Percentiles rank a stretch among this genome's conserved stretches.
These are phyloP conservation scores for Globisporangium paroecandrum DNA, from an alignment of 352 stramenopile species.

Conservation along the genomic window DNA sequence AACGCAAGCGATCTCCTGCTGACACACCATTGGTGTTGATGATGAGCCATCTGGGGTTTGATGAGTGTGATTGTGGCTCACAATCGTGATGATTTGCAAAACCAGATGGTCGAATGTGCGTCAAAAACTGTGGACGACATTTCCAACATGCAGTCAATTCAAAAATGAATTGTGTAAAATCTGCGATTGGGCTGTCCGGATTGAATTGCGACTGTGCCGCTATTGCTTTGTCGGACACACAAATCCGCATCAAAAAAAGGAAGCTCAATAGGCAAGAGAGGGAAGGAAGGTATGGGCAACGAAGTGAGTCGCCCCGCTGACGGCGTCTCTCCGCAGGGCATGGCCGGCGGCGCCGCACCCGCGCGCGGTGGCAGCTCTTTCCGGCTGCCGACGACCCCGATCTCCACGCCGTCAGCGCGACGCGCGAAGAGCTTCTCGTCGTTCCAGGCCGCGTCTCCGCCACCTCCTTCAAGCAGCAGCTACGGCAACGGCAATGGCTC, in stretches of 20 bases:
- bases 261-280: background rate
- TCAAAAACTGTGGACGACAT: too few species aligned
- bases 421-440: slow-evolving; percentile 47
- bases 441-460: slow-evolving; percentile 22
- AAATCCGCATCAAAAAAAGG: background rate
- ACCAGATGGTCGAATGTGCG: background rate
- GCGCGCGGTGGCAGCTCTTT: slow-evolving; percentile 3
- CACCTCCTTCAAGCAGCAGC: background rate
- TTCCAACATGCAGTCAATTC: too few species aligned
- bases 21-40: background rate
- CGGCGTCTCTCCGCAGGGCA: slow-evolving; percentile 22
- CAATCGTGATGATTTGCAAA: background rate
- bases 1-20: background rate
- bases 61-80: slow-evolving; percentile 1
- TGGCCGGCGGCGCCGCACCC: background rate
- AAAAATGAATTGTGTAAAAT: too few species aligned
- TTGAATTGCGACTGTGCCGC: too few species aligned
- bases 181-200: too few species aligned
- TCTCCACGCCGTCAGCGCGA: slow-evolving; percentile 25
- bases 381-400: slow-evolving; percentile 18
- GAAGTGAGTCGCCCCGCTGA: slow-evolving; percentile 39
- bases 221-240: background rate
- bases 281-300: slow-evolving; percentile 39
- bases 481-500: background rate
- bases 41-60: background rate